These are phyloP conservation scores for Pisolithus marmoratus DNA, from an alignment of 768 basidiomycete species.

Conservation along the genomic window DNA sequence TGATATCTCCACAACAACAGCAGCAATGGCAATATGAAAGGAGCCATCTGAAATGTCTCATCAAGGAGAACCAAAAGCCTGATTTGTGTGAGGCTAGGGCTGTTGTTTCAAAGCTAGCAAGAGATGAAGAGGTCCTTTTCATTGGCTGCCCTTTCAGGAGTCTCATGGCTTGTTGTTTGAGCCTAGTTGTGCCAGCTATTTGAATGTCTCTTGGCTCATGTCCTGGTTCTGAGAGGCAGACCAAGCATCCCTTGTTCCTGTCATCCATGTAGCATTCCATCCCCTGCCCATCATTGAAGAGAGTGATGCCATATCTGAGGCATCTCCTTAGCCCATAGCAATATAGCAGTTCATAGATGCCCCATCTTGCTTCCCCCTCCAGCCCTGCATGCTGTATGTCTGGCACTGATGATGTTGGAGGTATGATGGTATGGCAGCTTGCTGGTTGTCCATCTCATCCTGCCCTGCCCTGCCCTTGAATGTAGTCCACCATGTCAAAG, in stretches of 20 bases:
- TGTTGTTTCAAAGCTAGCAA: too few relatives aligned
- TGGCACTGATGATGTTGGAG: background rate
- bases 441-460: slow-evolving; percentile 11
- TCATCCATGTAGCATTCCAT: background rate
- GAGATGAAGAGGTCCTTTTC: too few relatives aligned
- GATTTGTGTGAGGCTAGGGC: too few relatives aligned
- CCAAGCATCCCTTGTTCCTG: background rate
- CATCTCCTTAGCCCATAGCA: background rate
- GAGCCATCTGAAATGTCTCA: too few relatives aligned
- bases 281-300: background rate
- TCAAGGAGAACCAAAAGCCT: too few relatives aligned
- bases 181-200: background rate
- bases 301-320: background rate
- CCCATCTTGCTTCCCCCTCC: background rate
- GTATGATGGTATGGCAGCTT: background rate
- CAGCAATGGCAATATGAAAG: too few relatives aligned
- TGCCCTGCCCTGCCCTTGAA: slow-evolving; percentile 15
- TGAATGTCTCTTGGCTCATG: background rate
- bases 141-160: too few relatives aligned
- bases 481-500: slow-evolving; percentile 10
- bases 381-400: background rate
- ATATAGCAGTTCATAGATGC: background rate
- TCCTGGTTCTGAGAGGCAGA: background rate
- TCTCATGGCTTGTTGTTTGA: background rate
- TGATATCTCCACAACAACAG: too few relatives aligned